Evolutionary conservation across 2,329 filamentous ascomycete species (phyloP).

Genomic region (Aspergillus amoenus): DNA sequence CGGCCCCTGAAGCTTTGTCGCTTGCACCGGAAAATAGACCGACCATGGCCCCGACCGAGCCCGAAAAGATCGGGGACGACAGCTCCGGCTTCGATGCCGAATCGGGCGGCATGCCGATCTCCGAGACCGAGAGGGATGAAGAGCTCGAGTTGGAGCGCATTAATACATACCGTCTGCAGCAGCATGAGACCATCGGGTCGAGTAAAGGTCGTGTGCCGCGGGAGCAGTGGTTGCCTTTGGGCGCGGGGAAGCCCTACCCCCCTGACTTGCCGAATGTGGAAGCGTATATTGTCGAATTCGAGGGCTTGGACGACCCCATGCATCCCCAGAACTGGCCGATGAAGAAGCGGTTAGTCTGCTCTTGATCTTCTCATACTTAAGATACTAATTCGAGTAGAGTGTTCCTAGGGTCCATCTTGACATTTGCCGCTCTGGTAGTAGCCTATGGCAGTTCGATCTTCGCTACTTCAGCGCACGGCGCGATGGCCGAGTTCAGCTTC

Average conservation of each 20-base stretch:
- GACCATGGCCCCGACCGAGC: neutral
- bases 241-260: slow-evolving; percentile 49
- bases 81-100: slow-evolving; percentile 7
- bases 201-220: slow-evolving; percentile 15
- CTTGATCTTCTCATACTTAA: too few species aligned
- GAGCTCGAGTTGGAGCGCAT: slow-evolving; percentile 18
- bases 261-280: slow-evolving; percentile 49
- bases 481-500: slow-evolving; percentile 51
- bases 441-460: slow-evolving; percentile 61
- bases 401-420: slow-evolving; percentile 16
- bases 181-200: slow-evolving; percentile 20
- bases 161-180: slow-evolving; percentile 19
- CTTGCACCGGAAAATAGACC: neutral
- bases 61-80: neutral
- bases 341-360: slow-evolving; percentile 42
- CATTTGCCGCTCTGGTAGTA: slow-evolving; percentile 35
- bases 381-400: slow-evolving; percentile 13
- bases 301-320: slow-evolving; percentile 50
- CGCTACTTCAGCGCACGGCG: slow-evolving; percentile 58
- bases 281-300: slow-evolving; percentile 56
- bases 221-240: slow-evolving; percentile 19
- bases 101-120: slow-evolving; percentile 1
- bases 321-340: slow-evolving; percentile 54
- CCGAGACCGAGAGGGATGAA: neutral
- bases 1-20: neutral